Conservation (phyloP, 2,329 filamentous ascomycete genomes). For the Paraphoma sp. region DNA sequence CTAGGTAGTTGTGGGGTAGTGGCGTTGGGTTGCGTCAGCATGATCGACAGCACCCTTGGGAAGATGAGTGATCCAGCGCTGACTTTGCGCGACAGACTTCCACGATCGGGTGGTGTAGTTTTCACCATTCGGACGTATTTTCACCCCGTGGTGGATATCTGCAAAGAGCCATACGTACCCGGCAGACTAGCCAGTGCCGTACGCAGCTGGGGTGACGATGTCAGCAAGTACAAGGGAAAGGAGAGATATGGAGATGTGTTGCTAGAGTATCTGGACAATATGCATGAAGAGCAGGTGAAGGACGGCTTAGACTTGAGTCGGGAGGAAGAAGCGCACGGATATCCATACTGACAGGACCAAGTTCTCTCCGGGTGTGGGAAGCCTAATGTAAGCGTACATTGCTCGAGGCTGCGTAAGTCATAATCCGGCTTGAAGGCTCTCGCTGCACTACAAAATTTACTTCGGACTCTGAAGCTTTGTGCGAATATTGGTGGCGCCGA, state of each 20-base stretch:
- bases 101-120: slow-evolving; percentile 57
- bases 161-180: slow-evolving; percentile 75
- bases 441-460: too few relatives aligned
- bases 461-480: too few relatives aligned
- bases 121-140: slow-evolving; percentile 87
- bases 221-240: slow-evolving; percentile 77
- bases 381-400: too few relatives aligned
- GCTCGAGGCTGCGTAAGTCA: not conserved
- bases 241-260: slow-evolving; percentile 76
- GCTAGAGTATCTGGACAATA: slow-evolving; percentile 76
- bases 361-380: not conserved
- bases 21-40: slow-evolving; percentile 4
- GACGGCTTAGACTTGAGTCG: slow-evolving; percentile 67
- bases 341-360: slow-evolving; percentile 60
- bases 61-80: not conserved
- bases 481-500: too few relatives aligned
- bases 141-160: slow-evolving; percentile 71
- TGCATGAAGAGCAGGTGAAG: slow-evolving; percentile 76
- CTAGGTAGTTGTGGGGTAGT: not conserved
- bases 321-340: slow-evolving; percentile 63
- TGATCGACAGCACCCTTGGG: not conserved
- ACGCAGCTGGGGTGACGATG: slow-evolving; percentile 81
- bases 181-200: slow-evolving; percentile 79
- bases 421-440: not conserved
- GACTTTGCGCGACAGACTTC: slow-evolving; percentile 40